These are phyloP conservation scores for Tulasnella sp. DNA, from an alignment of 768 basidiomycete genomes.

Conservation along the genomic window DNA sequence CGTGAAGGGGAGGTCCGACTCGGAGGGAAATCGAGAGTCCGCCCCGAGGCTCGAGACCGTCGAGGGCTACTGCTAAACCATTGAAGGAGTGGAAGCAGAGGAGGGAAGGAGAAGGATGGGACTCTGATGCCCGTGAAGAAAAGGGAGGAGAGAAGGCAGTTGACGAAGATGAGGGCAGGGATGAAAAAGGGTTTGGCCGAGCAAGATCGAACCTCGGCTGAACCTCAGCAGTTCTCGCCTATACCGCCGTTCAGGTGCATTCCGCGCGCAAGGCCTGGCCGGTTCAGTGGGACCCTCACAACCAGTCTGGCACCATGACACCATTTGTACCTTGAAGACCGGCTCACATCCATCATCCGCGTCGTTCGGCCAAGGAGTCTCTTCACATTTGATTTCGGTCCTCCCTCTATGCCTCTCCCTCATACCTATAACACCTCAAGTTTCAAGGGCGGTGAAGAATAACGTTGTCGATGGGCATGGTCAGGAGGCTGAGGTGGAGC, in stretches of 20 bases:
- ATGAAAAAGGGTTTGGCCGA: constrained; percentile 17
- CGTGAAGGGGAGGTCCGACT: background rate
- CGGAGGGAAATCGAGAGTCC: constrained; percentile 13
- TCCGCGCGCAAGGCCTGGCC: constrained; percentile 48
- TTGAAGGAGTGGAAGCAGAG: constrained; percentile 18
- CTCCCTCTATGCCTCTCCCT: too few species aligned
- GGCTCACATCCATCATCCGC: constrained; percentile 40
- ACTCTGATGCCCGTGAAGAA: constrained; percentile 14
- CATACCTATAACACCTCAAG: too few species aligned
- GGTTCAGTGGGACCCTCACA: constrained; percentile 21
- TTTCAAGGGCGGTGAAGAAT: too few species aligned
- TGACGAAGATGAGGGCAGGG: constrained; percentile 13
- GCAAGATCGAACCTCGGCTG: constrained; percentile 20
- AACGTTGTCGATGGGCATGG: too few species aligned
- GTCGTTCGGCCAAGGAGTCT: constrained; percentile 76
- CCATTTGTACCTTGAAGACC: constrained; percentile 41
- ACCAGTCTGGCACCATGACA: background rate
- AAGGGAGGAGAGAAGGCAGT: constrained; percentile 20
- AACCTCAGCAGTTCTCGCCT: background rate
- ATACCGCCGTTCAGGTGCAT: background rate
- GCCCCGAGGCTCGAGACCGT: constrained; percentile 11
- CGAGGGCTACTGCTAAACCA: background rate
- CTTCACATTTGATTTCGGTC: too few species aligned
- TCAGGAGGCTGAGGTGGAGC: too few species aligned
- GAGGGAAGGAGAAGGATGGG: constrained; percentile 18